Evolutionary conservation across 2,329 filamentous ascomycete species (phyloP).

Genomic region (Ilyonectria mors-panacis): DNA sequence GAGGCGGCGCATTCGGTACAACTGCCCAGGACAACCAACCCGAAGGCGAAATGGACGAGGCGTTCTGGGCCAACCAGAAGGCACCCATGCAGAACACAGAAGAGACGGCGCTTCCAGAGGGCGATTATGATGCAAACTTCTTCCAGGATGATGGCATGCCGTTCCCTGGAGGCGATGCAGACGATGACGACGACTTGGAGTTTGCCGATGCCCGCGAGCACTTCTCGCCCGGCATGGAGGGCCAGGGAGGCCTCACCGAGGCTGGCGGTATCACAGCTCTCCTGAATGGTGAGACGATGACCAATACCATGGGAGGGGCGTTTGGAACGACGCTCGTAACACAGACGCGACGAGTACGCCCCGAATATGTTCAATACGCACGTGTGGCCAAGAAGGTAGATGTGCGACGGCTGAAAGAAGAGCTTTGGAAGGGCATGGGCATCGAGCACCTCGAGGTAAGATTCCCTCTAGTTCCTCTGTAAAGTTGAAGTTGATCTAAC

Average conservation of each 20-base stretch:
- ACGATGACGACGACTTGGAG: conserved; percentile 77
- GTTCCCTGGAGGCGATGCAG: conserved; percentile 71
- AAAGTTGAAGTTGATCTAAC: conserved; percentile 29
- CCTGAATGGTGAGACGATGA: conserved; percentile 66
- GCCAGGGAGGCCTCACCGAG: conserved; percentile 62
- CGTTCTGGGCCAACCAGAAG: conserved; percentile 89
- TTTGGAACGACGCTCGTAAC: conserved; percentile 80
- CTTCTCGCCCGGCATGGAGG: conserved; percentile 77
- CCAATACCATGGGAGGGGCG: conserved; percentile 61
- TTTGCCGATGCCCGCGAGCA: conserved; percentile 87
- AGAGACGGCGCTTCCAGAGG: conserved; percentile 72
- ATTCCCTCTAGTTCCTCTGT: not conserved
- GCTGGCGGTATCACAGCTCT: conserved; percentile 65
- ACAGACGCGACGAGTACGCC: conserved; percentile 72
- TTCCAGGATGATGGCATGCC: conserved; percentile 90
- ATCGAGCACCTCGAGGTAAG: conserved; percentile 69
- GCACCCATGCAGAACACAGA: conserved; percentile 65
- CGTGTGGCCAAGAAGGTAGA: conserved; percentile 81
- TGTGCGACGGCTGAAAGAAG: conserved; percentile 77
- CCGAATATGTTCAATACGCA: conserved; percentile 80
- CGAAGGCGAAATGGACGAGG: conserved; percentile 90
- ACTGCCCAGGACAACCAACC: conserved; percentile 66
- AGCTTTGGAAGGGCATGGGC: conserved; percentile 78
- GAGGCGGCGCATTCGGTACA: conserved; percentile 58
- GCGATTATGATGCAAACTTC: conserved; percentile 97